Evolutionary conservation across 2,329 filamentous ascomycete species (phyloP), one percentile per base, ranked within the genome.

Genomic region (Penicillium sp.): DNA sequence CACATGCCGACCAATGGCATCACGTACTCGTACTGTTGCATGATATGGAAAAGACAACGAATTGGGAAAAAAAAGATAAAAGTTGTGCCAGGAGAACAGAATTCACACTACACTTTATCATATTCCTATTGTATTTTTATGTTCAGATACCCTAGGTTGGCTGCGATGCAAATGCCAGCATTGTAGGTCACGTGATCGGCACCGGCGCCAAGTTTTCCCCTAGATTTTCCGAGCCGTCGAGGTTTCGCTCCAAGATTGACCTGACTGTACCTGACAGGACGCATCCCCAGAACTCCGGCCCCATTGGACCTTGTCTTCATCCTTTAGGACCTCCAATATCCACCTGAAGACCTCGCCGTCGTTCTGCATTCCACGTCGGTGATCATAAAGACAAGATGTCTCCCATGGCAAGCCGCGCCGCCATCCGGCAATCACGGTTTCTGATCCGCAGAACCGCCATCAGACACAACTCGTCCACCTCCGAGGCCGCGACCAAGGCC

Each of bases 401-500:
- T 63, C 70, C 68, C 60, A 65, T 74, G 63, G 69, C 70, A 63
- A 73, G 74, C 64, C 74, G 75, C 68, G 70, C 73, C 65, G 67
- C 75, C 55, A 68, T 77, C 63, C 75, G 76, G 57, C 75, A 77
- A 69, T 76, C 74, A 67, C 74, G 74, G 70, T 73, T 74, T 66
- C 68, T 78, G 64, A 68, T 75, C 66, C 75, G 75, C 60, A 71
- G 74, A 65, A 72, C 73, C 63, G 69, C 69, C 61, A 70, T 76
- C 67, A 74, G 77, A 71, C 70, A 78, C 66, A 73, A 77, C 62
- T 79, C 77, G 52, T 75, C 75, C 55, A 72, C 74, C 59, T 69
- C 74, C 42, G 74, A 78, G 61, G 71, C 74, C 51, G 75, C 76
- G 56, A 67, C 69, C 53, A 79, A 78, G 68, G 73, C 75, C 47